Percentiles rank a stretch among this genome's conserved stretches.
These are phyloP conservation scores for Yamadazyma sp. DNA, from an alignment of 1,139 yeast species.

Conservation along the genomic window DNA sequence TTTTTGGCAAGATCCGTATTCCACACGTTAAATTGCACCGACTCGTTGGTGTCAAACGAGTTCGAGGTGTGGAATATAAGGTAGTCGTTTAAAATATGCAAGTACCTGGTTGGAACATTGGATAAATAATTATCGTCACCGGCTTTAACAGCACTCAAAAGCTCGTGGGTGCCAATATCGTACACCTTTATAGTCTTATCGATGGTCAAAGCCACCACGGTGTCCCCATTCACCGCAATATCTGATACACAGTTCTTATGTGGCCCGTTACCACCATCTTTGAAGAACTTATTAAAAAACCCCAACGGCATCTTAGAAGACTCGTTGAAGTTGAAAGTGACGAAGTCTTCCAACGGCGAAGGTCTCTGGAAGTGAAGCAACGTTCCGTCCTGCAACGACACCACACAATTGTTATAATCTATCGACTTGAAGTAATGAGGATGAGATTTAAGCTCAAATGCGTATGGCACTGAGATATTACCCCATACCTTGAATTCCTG, in stretches of 20 bases:
- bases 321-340: slow-evolving; percentile 55
- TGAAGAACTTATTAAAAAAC: slow-evolving; percentile 30
- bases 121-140: slow-evolving; percentile 21
- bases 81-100: slow-evolving; percentile 18
- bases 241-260: slow-evolving; percentile 37
- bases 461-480: slow-evolving; percentile 65
- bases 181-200: slow-evolving; percentile 55
- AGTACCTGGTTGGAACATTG: slow-evolving; percentile 31
- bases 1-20: slow-evolving; percentile 22
- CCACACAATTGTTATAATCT: slow-evolving; percentile 43
- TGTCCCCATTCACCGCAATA: slow-evolving; percentile 16
- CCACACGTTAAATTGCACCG: slow-evolving; percentile 25
- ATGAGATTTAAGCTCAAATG: slow-evolving; percentile 62
- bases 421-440: slow-evolving; percentile 58
- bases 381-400: slow-evolving; percentile 73
- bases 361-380: slow-evolving; percentile 51
- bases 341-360: slow-evolving; percentile 37
- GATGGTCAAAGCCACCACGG: slow-evolving; percentile 37
- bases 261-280: slow-evolving; percentile 24
- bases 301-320: slow-evolving; percentile 46
- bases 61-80: slow-evolving; percentile 15
- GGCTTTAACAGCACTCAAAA: slow-evolving; percentile 2
- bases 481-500: slow-evolving; percentile 54
- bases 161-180: slow-evolving; percentile 43
- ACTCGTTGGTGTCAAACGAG: slow-evolving; percentile 13